A percentile compares a stretch with the other conserved stretches of the same genome.
These are phyloP conservation scores for Dichotomocladium elegans DNA, from an alignment of 371 early-diverging fungal species.

Conservation along the genomic window DNA sequence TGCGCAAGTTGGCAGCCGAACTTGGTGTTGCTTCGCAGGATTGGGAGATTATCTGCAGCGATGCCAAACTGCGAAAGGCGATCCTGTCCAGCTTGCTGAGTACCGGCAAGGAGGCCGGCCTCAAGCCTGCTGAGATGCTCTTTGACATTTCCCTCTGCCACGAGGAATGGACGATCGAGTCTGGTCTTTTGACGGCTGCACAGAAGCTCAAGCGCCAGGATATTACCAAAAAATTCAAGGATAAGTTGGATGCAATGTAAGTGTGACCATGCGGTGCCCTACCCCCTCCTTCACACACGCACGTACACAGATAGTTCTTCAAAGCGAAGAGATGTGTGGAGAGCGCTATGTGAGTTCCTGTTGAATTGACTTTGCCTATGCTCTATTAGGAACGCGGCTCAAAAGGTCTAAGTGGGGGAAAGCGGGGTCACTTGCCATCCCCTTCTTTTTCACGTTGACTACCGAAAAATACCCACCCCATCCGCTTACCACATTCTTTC, in stretches of 20 bases:
- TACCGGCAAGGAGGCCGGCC: constrained; percentile 35
- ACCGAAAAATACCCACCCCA: too few relatives aligned
- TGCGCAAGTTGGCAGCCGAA: constrained; percentile 5
- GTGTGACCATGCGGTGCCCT: background rate
- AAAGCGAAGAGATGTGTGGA: too few relatives aligned
- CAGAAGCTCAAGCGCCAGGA: constrained; percentile 88
- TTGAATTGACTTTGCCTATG: too few relatives aligned
- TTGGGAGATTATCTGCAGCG: constrained; percentile 24
- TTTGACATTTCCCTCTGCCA: constrained; percentile 59
- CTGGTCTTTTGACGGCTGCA: constrained; percentile 83
- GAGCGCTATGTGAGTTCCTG: too few relatives aligned
- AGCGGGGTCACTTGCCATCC: too few relatives aligned
- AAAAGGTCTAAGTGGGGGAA: background rate
- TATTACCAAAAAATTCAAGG: constrained; percentile 59
- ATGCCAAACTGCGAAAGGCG: constrained; percentile 11
- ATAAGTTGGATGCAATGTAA: constrained; percentile 63
- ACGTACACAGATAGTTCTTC: too few relatives aligned
- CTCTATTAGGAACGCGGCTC: background rate
- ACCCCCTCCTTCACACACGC: background rate
- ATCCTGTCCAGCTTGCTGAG: constrained; percentile 21
- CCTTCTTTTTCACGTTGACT: too few relatives aligned
- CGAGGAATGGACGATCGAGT: constrained; percentile 87
- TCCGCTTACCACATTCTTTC: too few relatives aligned
- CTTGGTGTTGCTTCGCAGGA: constrained; percentile 10
- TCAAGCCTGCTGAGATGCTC: constrained; percentile 74